Evolutionary conservation across 139 green algal species (phyloP).

Genomic region (Yamagishiella unicocca): DNA sequence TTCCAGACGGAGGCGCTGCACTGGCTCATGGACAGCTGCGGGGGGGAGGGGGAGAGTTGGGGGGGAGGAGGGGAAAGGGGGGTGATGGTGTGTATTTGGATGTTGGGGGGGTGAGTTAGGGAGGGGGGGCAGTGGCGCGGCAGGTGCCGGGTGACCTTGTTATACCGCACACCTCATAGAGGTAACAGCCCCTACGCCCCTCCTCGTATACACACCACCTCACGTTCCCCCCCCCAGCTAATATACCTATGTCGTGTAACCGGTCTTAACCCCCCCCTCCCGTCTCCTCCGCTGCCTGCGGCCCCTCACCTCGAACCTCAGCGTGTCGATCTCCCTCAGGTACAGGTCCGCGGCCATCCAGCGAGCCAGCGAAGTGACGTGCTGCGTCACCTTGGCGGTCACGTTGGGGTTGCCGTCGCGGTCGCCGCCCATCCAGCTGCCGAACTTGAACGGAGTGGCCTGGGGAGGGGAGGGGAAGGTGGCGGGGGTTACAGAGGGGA

Average conservation of each 20-base stretch:
- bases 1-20: conserved; percentile 79
- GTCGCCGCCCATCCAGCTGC: conserved; percentile 97
- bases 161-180: too few species aligned
- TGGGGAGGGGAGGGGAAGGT: neutral
- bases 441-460: conserved; percentile 74
- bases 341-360: conserved; percentile 96
- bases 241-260: neutral
- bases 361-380: conserved; percentile 81
- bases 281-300: neutral
- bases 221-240: neutral
- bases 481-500: neutral
- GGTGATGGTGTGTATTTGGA: neutral
- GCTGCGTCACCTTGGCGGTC: conserved; percentile 81
- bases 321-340: conserved; percentile 88
- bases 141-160: neutral
- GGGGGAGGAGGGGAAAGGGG: neutral
- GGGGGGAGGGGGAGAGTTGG: neutral
- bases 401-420: conserved; percentile 94
- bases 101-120: neutral
- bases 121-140: neutral
- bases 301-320: conserved; percentile 84
- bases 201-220: too few species aligned
- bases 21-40: conserved; percentile 91
- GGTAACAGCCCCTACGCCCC: too few species aligned
- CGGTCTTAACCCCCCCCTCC: neutral